Evolutionary conservation across 805 yeast species (phyloP), one percentile per base, ranked within the genome.

Genomic region (Kluyveromyces starmeri): DNA sequence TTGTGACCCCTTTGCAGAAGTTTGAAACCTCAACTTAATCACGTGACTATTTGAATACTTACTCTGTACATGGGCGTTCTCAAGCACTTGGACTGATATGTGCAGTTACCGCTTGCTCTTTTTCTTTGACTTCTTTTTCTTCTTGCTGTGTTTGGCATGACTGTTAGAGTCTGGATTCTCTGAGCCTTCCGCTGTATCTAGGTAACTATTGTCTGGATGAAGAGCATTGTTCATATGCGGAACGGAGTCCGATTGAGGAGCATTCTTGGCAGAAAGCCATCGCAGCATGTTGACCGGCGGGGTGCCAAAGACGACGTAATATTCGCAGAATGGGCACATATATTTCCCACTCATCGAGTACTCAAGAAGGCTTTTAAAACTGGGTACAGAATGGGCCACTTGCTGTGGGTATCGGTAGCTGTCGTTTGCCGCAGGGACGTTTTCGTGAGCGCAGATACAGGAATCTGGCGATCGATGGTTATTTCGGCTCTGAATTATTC

Each of bases 291-390:
- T 69, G 16, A 53, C 50, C 0, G 78, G 77, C 32, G 69, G 67
- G 28, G 51, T 53, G 2, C 77, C 76, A 48, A 62, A 71, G 2
- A 70, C 63, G 34, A 64, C 59, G 45, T 70, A 72, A 47, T 70
- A 71, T 42, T 71, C 74, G 50, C 78, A 71, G 35, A 71, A 63
- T 40, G 69, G 51, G 46, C 78, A 71, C 40, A 64, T 14, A 20
- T 36, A 35, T 27, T 36, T 22, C 12, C 37, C 37, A 17, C 13
- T 22, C 16, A 30, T 12, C 10, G 25, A 21, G 15, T 21, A 12
- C 14, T 30, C 26, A 18, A 30, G n/a, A 16, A 30, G 19, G 15
- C 26, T 26, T 19, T 18, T 30, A 12, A 30, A 30, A 20, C 22
- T 30, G 7, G 33, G 33, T 10, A 18, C 33, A 6, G 33, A 30